Evolutionary conservation across 2,329 filamentous ascomycete species (phyloP).

Genomic region (Apiospora hydei): DNA sequence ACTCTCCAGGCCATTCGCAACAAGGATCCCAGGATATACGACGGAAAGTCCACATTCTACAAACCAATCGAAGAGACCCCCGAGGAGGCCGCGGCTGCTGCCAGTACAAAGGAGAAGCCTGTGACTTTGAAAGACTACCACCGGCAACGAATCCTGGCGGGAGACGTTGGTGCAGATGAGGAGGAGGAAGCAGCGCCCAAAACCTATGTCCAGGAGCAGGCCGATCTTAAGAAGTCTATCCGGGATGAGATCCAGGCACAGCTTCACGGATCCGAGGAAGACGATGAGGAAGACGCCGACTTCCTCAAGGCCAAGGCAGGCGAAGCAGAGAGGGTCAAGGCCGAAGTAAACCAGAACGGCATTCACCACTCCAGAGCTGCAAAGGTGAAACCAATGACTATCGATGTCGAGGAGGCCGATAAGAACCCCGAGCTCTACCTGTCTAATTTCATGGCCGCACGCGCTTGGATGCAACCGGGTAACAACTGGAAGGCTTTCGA

Average conservation of each 20-base stretch:
- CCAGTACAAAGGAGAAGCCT: constrained; percentile 77
- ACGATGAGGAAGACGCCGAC: constrained; percentile 68
- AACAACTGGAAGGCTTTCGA: constrained; percentile 82
- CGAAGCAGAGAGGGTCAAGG: constrained; percentile 38
- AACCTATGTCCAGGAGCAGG: constrained; percentile 90
- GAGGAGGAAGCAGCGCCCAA: constrained; percentile 60
- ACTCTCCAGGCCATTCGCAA: constrained; percentile 86
- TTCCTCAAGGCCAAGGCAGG: constrained; percentile 76
- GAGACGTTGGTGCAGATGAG: constrained; percentile 68
- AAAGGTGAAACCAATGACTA: constrained; percentile 58
- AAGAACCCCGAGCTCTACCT: constrained; percentile 90
- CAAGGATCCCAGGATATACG: constrained; percentile 92
- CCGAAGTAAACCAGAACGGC: constrained; percentile 45
- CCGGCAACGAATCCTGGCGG: constrained; percentile 83
- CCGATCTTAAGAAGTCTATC: constrained; percentile 78
- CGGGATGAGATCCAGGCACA: constrained; percentile 80
- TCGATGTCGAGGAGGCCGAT: constrained; percentile 78
- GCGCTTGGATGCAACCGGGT: constrained; percentile 80
- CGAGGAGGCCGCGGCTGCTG: constrained; percentile 36
- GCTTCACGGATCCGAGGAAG: constrained; percentile 59
- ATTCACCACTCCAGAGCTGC: constrained; percentile 64
- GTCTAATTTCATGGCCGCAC: constrained; percentile 93
- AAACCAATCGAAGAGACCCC: constrained; percentile 61
- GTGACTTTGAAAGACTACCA: constrained; percentile 92
- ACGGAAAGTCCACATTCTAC: constrained; percentile 82